These are phyloP conservation scores for Ustilago xerochloae DNA, from an alignment of 1,284 basidiomycete genomes.

Conservation along the genomic window DNA sequence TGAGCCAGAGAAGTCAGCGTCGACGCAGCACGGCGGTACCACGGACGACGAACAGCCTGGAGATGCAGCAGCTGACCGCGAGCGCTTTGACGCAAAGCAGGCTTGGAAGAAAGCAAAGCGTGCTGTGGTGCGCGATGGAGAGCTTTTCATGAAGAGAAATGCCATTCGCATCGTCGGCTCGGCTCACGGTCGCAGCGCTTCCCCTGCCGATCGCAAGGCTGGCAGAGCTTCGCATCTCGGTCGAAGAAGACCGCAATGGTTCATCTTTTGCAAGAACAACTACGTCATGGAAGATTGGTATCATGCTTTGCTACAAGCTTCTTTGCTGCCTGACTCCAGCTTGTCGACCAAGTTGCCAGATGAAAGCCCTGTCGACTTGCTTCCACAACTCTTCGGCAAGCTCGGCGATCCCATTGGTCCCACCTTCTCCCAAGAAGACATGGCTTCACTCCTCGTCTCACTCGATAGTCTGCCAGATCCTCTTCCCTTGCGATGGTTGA, in stretches of 20 bases:
- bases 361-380: slow-evolving; percentile 15
- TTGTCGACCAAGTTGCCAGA: slow-evolving; percentile 13
- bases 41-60: slow-evolving; percentile 19
- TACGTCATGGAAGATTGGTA: slow-evolving; percentile 85
- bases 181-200: slow-evolving; percentile 9
- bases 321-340: slow-evolving; percentile 71
- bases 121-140: slow-evolving; percentile 55
- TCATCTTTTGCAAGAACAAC: slow-evolving; percentile 64
- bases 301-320: slow-evolving; percentile 80
- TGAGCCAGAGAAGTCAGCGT: slow-evolving; percentile 16
- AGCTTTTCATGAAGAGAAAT: slow-evolving; percentile 65
- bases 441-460: slow-evolving; percentile 83
- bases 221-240: slow-evolving; percentile 4
- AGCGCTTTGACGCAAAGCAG: slow-evolving; percentile 13
- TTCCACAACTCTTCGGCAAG: slow-evolving; percentile 19
- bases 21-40: slow-evolving; percentile 2
- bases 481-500: slow-evolving; percentile 95
- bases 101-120: slow-evolving; percentile 44
- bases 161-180: slow-evolving; percentile 61
- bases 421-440: slow-evolving; percentile 82
- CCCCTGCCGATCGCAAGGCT: slow-evolving; percentile 15
- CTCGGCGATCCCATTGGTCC: slow-evolving; percentile 69
- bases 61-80: slow-evolving; percentile 14
- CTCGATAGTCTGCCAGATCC: slow-evolving; percentile 93
- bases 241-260: slow-evolving; percentile 57